Conservation (phyloP, 805 yeast genomes). For the Starmerella etchellsii region DNA sequence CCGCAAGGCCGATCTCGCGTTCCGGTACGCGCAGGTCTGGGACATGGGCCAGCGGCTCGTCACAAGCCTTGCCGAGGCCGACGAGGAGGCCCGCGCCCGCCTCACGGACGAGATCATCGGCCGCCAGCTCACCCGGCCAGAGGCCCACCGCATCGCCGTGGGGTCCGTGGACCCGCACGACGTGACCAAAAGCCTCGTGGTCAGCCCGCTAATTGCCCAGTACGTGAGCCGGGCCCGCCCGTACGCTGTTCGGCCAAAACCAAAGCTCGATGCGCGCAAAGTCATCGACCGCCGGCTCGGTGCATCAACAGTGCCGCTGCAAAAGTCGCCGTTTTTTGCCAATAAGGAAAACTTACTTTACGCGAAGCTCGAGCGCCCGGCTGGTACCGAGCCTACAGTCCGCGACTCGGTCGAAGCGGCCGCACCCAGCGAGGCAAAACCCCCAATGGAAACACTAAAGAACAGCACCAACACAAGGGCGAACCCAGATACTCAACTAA, state of each 20-base stretch:
- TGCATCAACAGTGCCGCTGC: not conserved
- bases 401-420: too few relatives aligned
- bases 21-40: slow-evolving; percentile 74
- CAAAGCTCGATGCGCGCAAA: not conserved
- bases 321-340: not conserved
- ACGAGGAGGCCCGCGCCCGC: not conserved
- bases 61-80: slow-evolving; percentile 32
- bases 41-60: slow-evolving; percentile 37
- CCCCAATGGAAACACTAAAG: too few relatives aligned
- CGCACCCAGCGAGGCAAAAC: too few relatives aligned
- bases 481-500: too few relatives aligned
- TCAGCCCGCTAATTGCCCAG: slow-evolving; percentile 7
- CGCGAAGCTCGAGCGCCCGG: too few relatives aligned
- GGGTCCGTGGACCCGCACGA: slow-evolving; percentile 14
- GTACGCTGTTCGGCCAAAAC: not conserved
- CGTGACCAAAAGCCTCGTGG: slow-evolving; percentile 2
- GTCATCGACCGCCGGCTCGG: slow-evolving; percentile 4
- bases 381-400: too few relatives aligned
- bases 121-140: slow-evolving; percentile 2
- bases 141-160: slow-evolving; percentile 14
- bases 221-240: slow-evolving; percentile 8
- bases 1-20: slow-evolving; percentile 59
- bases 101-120: slow-evolving; percentile 12
- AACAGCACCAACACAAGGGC: too few relatives aligned
- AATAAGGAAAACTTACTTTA: not conserved